Percentiles rank a stretch among this genome's conserved stretches.
These are phyloP conservation scores for Colletotrichum plurivorum DNA, from an alignment of 2,329 filamentous ascomycete genomes.

Conservation along the genomic window DNA sequence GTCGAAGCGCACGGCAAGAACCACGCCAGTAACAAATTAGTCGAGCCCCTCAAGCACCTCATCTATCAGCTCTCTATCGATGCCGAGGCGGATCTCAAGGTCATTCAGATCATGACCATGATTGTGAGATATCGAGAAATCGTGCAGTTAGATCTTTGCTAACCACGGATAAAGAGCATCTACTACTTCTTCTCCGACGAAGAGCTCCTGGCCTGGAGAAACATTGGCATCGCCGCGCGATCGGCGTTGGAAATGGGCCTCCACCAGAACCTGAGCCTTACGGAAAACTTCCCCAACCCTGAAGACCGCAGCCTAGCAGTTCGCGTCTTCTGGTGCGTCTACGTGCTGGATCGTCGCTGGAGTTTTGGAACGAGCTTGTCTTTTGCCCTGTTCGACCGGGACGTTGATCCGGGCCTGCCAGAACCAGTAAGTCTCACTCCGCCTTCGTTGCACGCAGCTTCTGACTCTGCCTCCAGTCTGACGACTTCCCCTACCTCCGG, in stretches of 20 bases:
- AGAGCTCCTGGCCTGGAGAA: conserved; percentile 63
- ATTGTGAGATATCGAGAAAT: conserved; percentile 43
- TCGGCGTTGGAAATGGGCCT: conserved; percentile 64
- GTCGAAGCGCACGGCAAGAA: conserved; percentile 50
- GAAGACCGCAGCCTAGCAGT: conserved; percentile 49
- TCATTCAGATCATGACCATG: conserved; percentile 50
- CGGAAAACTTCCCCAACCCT: conserved; percentile 52
- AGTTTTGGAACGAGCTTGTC: conserved; percentile 66
- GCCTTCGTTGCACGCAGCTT: no score
- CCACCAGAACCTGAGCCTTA: conserved; percentile 60
- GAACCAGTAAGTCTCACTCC: conserved; percentile 51
- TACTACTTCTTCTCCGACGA: conserved; percentile 63
- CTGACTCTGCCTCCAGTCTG: conserved; percentile 41
- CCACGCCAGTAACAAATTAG: conserved; percentile 45
- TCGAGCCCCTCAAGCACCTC: conserved; percentile 47
- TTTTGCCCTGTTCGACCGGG: conserved; percentile 62
- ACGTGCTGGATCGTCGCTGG: conserved; percentile 65
- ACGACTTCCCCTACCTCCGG: conserved; percentile 56
- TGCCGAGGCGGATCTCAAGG: conserved; percentile 50
- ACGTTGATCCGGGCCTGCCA: conserved; percentile 63
- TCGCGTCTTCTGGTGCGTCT: conserved; percentile 66
- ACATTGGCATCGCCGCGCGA: conserved; percentile 61
- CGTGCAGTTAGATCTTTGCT: no score
- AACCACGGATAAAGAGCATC: conserved; percentile 48
- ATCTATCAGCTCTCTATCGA: conserved; percentile 33